Percentiles rank a stretch among this genome's conserved stretches.
These are phyloP conservation scores for Erodium moschatum DNA, from an alignment of 441 rosid species.

Conservation along the genomic window DNA sequence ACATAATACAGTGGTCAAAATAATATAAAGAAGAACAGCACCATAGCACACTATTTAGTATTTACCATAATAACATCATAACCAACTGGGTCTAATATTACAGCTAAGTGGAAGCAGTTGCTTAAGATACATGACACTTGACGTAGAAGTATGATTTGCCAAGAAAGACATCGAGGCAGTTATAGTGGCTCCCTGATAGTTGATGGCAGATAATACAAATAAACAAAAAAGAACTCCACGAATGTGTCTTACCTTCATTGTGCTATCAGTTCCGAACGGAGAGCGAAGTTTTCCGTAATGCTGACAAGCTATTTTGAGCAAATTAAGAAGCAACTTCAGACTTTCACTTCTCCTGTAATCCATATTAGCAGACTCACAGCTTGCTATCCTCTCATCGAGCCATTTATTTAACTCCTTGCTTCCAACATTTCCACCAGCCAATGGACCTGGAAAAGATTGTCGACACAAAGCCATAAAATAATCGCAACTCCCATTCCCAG, in stretches of 20 bases:
- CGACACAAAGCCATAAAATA: conserved; percentile 63
- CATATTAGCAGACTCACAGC: conserved; percentile 49
- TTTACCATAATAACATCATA: not conserved
- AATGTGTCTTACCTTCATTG: conserved; percentile 44
- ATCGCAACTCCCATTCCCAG: conserved; percentile 34
- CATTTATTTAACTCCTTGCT: conserved; percentile 83
- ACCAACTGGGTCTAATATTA: not conserved
- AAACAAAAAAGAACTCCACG: not conserved
- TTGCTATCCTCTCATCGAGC: conserved; percentile 77
- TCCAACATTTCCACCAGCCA: conserved; percentile 90
- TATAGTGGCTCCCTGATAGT: not conserved
- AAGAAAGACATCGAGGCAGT: not conserved
- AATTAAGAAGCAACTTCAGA: conserved; percentile 64
- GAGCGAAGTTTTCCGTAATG: conserved; percentile 95
- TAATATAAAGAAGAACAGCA: not conserved
- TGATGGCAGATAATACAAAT: not conserved
- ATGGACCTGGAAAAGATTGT: conserved; percentile 82
- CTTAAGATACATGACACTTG: not conserved
- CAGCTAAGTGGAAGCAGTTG: not conserved
- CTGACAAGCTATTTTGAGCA: conserved; percentile 85
- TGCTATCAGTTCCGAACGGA: conserved; percentile 64
- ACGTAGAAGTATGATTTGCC: not conserved
- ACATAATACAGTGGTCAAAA: not conserved
- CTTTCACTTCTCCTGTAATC: conserved; percentile 53
- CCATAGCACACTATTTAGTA: not conserved